Conservation (phyloP, 495 filamentous ascomycete genomes). For the Pyrenopolyporus hunteri region DNA sequence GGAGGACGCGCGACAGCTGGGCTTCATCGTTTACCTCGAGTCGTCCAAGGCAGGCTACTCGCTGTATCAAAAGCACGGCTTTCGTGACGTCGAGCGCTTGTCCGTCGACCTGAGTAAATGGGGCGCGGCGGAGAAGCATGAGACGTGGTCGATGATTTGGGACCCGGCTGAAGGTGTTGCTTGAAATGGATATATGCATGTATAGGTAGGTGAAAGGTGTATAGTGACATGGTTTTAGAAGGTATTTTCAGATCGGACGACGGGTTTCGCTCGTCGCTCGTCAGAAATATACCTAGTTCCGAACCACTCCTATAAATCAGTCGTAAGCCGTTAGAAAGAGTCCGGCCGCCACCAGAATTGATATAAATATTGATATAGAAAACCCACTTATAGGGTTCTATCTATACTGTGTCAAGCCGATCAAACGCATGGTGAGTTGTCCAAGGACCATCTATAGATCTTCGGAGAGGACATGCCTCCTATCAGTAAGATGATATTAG, state of each 20-base stretch:
- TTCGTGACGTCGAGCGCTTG: slow-evolving; percentile 34
- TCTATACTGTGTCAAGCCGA: too few species aligned
- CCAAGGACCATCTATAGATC: not conserved
- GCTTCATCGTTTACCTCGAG: slow-evolving; percentile 41
- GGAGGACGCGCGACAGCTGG: slow-evolving; percentile 31
- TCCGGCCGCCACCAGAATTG: too few species aligned
- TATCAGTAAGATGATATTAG: not conserved
- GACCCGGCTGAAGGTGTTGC: slow-evolving; percentile 8
- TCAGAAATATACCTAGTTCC: too few species aligned
- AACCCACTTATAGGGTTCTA: not conserved
- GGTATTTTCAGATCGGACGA: too few species aligned
- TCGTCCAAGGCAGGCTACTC: slow-evolving; percentile 32
- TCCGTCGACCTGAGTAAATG: slow-evolving; percentile 27
- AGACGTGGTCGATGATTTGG: slow-evolving; percentile 27
- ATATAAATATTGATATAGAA: not conserved
- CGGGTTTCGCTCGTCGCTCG: too few species aligned
- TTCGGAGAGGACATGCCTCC: too few species aligned
- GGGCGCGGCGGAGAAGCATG: slow-evolving; percentile 12
- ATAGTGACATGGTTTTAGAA: not conserved
- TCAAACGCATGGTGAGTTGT: not conserved
- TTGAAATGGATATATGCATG: not conserved
- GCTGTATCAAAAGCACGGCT: slow-evolving; percentile 42
- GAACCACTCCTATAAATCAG: too few species aligned
- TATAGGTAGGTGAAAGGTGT: not conserved
- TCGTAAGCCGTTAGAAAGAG: too few species aligned